Evolutionary conservation across 805 yeast genomes (phyloP).

Genomic region (Ascoidea asiatica): DNA sequence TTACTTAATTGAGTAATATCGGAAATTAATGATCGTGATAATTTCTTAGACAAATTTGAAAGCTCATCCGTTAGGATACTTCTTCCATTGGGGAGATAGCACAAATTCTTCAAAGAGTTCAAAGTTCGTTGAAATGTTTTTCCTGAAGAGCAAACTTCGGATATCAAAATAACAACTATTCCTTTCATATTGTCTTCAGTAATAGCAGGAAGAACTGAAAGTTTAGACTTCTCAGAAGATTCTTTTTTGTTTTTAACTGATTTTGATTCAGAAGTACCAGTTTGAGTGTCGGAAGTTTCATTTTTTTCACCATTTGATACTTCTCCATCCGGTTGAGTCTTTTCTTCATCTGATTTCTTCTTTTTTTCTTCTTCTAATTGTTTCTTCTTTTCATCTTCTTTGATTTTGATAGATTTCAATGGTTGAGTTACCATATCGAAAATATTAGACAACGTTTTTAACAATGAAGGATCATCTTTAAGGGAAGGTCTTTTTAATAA

Average conservation of each 20-base stretch:
- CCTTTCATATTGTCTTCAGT: slow-evolving; percentile 47
- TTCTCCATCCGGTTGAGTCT: not conserved
- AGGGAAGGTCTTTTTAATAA: slow-evolving; percentile 52
- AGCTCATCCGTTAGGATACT: slow-evolving; percentile 54
- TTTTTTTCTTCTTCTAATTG: too few species aligned
- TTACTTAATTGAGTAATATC: slow-evolving; percentile 39
- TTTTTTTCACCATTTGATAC: slow-evolving; percentile 4
- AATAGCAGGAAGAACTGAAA: slow-evolving; percentile 42
- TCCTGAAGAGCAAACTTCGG: slow-evolving; percentile 68
- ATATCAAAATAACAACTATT: slow-evolving; percentile 52
- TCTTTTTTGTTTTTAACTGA: not conserved
- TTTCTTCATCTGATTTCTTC: slow-evolving; percentile 8
- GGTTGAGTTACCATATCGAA: slow-evolving; percentile 71
- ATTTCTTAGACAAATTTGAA: slow-evolving; percentile 44
- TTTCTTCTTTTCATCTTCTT: slow-evolving; percentile 20
- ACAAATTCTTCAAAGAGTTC: slow-evolving; percentile 65
- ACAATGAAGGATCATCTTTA: slow-evolving; percentile 55
- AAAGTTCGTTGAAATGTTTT: slow-evolving; percentile 76
- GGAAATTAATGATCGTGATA: slow-evolving; percentile 38
- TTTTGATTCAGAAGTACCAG: not conserved
- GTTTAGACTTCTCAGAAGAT: slow-evolving; percentile 4
- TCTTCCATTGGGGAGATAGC: slow-evolving; percentile 46
- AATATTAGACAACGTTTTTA: slow-evolving; percentile 66
- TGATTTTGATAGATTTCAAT: slow-evolving; percentile 37
- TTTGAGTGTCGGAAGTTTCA: not conserved